Evolutionary conservation across 371 early-diverging fungal genomes (phyloP).

Genomic region (Mucor indicus): DNA sequence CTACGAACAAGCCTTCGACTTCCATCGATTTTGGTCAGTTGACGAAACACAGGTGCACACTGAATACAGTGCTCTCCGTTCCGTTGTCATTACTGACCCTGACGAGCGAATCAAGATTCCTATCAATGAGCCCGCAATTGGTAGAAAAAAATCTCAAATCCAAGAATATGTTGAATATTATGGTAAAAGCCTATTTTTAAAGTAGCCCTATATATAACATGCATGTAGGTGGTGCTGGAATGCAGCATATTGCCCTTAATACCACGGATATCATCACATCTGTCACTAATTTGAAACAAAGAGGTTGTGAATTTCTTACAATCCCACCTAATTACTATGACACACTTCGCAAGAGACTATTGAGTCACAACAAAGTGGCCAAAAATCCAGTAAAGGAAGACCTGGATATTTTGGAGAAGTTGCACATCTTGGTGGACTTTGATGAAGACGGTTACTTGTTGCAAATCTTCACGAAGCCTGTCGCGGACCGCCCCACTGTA

Average conservation of each 20-base stretch:
- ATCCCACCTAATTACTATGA: constrained; percentile 91
- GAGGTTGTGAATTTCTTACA: constrained; percentile 90
- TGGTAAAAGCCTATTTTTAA: too few species aligned
- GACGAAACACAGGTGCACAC: constrained; percentile 96
- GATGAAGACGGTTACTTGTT: constrained; percentile 95
- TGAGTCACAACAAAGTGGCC: constrained; percentile 53
- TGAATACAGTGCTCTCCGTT: constrained; percentile 91
- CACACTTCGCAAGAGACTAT: constrained; percentile 70
- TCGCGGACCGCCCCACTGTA: constrained; percentile 94
- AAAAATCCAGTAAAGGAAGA: constrained; percentile 77
- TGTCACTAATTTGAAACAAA: constrained; percentile 73
- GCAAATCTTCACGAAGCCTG: constrained; percentile 92
- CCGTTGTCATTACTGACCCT: constrained; percentile 95
- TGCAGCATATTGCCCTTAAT: constrained; percentile 96
- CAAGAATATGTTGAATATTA: constrained; percentile 97
- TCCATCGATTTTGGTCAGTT: constrained; percentile 98
- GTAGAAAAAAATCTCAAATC: constrained; percentile 93
- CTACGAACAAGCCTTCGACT: constrained; percentile 86
- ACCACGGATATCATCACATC: constrained; percentile 83
- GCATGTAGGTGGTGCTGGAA: constrained; percentile 85
- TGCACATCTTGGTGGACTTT: constrained; percentile 93
- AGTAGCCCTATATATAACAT: too few species aligned
- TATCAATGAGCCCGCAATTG: constrained; percentile 95
- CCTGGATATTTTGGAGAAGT: constrained; percentile 74
- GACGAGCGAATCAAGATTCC: constrained; percentile 94